These are phyloP conservation scores for Tylopilus sp. DNA, from an alignment of 1,284 basidiomycete genomes.

Conservation along the genomic window DNA sequence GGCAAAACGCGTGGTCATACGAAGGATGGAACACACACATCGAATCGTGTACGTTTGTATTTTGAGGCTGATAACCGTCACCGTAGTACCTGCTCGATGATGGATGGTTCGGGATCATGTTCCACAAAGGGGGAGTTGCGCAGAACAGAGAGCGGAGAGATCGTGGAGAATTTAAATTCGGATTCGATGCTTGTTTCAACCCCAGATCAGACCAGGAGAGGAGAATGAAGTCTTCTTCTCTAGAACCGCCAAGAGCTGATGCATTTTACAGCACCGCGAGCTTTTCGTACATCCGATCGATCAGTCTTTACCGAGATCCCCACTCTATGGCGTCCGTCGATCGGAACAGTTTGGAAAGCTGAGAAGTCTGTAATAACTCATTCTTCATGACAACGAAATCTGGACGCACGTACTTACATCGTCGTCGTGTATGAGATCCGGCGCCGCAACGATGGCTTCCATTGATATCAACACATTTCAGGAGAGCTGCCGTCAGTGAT, in stretches of 20 bases:
- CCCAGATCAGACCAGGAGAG: background rate
- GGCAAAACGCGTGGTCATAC: background rate
- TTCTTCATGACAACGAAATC: background rate
- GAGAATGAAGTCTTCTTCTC: background rate
- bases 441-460: conserved; percentile 8
- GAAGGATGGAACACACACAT: conserved; percentile 10
- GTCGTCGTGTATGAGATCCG: background rate
- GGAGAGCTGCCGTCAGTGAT: conserved; percentile 5
- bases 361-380: background rate
- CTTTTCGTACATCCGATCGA: background rate
- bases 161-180: conserved; percentile 10
- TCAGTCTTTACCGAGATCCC: conserved; percentile 1
- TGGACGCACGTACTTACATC: background rate
- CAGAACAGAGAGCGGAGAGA: background rate
- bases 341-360: background rate
- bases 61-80: background rate
- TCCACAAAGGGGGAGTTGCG: background rate
- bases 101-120: background rate
- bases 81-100: background rate
- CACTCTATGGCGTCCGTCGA: background rate
- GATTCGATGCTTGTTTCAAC: background rate
- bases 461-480: conserved; percentile 10
- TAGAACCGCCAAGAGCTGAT: conserved; percentile 1
- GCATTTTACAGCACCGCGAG: background rate
- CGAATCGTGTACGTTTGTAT: background rate